phyloP scores from a whole-genome alignment of 2,329 filamentous ascomycete species.

The Aspergillus sp. region DNA sequence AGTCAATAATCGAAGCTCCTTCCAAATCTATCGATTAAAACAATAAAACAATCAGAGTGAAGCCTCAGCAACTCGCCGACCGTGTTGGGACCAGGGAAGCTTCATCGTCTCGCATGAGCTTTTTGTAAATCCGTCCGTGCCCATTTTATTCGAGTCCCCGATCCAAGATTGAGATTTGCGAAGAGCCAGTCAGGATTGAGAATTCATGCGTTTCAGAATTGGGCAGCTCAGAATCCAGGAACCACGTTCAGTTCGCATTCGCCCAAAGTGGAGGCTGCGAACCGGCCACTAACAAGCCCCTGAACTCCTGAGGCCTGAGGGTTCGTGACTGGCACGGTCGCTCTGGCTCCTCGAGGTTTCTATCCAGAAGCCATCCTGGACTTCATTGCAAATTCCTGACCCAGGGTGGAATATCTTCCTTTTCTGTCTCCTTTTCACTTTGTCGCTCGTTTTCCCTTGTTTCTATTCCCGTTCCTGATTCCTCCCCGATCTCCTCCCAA shows the following conservation, averaged over 20 bases:
- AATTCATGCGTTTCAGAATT: constrained; percentile 2
- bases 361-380: neutral
- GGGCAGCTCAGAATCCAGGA: constrained; percentile 9
- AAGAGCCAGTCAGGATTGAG: constrained; percentile 2
- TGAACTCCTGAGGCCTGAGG: constrained; percentile 18
- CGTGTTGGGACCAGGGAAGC: too few species aligned
- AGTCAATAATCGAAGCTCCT: too few species aligned
- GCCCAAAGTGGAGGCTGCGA: constrained; percentile 17
- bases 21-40: too few species aligned
- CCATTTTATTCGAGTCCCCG: neutral
- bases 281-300: constrained; percentile 20
- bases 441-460: constrained; percentile 6
- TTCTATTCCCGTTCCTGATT: neutral
- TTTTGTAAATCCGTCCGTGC: neutral
- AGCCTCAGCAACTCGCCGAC: too few species aligned
- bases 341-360: neutral
- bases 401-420: neutral
- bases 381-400: neutral
- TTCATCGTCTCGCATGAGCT: too few species aligned
- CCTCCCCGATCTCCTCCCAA: neutral
- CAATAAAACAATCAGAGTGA: too few species aligned
- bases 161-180: neutral
- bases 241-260: constrained; percentile 8
- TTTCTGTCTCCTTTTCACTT: neutral
- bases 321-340: constrained; percentile 9